Evolutionary conservation across 495 filamentous ascomycete species (phyloP).

Genomic region (Neurospora sp.): DNA sequence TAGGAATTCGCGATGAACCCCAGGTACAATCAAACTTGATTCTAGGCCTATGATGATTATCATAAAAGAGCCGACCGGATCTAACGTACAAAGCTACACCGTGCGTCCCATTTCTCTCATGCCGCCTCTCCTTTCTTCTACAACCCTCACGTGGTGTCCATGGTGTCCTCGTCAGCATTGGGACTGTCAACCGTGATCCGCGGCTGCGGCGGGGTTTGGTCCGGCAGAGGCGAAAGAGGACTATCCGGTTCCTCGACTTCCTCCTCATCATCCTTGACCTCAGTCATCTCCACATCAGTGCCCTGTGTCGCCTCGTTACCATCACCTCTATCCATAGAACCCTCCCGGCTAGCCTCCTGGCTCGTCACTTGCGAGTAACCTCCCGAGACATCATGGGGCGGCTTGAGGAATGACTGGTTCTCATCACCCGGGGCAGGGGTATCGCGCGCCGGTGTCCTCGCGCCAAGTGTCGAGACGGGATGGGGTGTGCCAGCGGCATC

Average conservation of each 20-base stretch:
- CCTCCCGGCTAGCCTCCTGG: slow-evolving; percentile 26
- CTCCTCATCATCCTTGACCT: slow-evolving; percentile 49
- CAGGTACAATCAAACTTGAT: not conserved
- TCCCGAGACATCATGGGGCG: slow-evolving; percentile 33
- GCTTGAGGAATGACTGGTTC: slow-evolving; percentile 23
- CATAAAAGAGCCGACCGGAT: not conserved
- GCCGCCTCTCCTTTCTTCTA: not conserved
- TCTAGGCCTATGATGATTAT: not conserved
- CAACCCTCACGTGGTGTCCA: slow-evolving; percentile 51
- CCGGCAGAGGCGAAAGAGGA: slow-evolving; percentile 25
- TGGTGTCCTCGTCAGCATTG: slow-evolving; percentile 41
- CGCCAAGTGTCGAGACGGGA: slow-evolving; percentile 36
- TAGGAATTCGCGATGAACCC: not conserved
- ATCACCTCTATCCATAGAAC: slow-evolving; percentile 5
- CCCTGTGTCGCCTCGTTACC: slow-evolving; percentile 37
- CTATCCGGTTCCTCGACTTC: slow-evolving; percentile 46
- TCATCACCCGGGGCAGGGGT: slow-evolving; percentile 23
- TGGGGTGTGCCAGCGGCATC: slow-evolving; percentile 38
- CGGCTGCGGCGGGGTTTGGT: slow-evolving; percentile 20
- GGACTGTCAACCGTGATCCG: slow-evolving; percentile 43
- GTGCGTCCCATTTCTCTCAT: not conserved
- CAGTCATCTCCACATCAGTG: slow-evolving; percentile 16
- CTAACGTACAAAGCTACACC: not conserved
- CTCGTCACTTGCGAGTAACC: slow-evolving; percentile 35
- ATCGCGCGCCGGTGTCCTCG: slow-evolving; percentile 59